These are phyloP conservation scores for Zopfia rhizophila DNA, from an alignment of 2,329 filamentous ascomycete species.

Conservation along the genomic window DNA sequence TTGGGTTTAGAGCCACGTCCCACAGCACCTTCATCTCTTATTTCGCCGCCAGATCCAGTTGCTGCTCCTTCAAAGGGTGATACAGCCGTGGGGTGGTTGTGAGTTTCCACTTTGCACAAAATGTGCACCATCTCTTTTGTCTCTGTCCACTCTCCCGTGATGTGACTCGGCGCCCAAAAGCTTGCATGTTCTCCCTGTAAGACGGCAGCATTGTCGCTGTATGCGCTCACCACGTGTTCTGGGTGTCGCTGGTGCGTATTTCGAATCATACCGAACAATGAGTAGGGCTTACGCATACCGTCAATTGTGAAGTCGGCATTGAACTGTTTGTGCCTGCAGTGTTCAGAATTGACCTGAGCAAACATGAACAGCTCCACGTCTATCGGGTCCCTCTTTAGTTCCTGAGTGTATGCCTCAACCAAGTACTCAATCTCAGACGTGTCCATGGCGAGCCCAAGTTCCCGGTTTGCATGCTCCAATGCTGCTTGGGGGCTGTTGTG, in stretches of 20 bases:
- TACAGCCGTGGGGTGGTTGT: conserved; percentile 97
- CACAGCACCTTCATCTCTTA: conserved; percentile 93
- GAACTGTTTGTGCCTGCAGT: conserved; percentile 90
- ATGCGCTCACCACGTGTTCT: conserved; percentile 88
- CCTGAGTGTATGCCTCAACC: conserved; percentile 80
- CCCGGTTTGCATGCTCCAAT: conserved; percentile 83
- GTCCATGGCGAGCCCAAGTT: conserved; percentile 87
- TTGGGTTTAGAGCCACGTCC: conserved; percentile 93
- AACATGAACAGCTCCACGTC: conserved; percentile 99
- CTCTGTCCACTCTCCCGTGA: conserved; percentile 87
- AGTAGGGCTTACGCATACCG: conserved; percentile 79
- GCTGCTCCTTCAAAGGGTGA: conserved; percentile 93
- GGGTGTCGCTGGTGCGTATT: conserved; percentile 87
- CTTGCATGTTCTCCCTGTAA: conserved; percentile 76
- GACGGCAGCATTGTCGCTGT: conserved; percentile 98
- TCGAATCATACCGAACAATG: conserved; percentile 94
- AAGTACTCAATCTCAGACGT: conserved; percentile 91
- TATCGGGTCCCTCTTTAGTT: conserved; percentile 73
- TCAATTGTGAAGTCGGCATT: conserved; percentile 98
- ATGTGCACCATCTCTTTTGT: conserved; percentile 88
- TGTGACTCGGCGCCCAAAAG: conserved; percentile 88
- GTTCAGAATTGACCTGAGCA: conserved; percentile 98
- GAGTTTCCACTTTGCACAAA: conserved; percentile 94
- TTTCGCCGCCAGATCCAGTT: conserved; percentile 94
- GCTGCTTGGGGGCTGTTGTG: conserved; percentile 74